These are phyloP conservation scores for Eucalyptus albens DNA, from an alignment of 345 rosid species.

Conservation along the genomic window DNA sequence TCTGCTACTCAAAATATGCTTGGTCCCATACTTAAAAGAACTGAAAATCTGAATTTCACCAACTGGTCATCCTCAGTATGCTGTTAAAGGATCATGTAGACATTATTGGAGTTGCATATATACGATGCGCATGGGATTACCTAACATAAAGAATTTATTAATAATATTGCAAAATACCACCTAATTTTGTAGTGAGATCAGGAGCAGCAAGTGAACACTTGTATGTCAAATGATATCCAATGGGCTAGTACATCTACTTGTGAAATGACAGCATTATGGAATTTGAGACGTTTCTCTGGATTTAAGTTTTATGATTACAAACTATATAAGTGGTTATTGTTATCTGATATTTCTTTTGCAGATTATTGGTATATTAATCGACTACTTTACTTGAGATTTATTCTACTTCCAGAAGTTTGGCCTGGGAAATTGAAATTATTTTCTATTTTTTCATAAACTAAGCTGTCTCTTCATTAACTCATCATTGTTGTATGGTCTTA, in stretches of 20 bases:
- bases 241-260: not conserved
- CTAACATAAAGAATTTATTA: not conserved
- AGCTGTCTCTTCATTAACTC: not conserved
- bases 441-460: not conserved
- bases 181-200: not conserved
- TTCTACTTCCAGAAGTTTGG: not conserved
- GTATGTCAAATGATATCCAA: not conserved
- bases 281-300: not conserved
- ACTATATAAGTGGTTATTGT: not conserved
- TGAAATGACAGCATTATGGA: not conserved
- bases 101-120: not conserved
- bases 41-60: not conserved
- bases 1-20: not conserved
- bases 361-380: constrained; percentile 68
- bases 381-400: not conserved
- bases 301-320: not conserved
- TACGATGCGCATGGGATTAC: not conserved
- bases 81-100: not conserved
- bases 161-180: not conserved
- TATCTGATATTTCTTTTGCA: constrained; percentile 12
- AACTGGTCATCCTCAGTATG: not conserved
- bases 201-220: not conserved
- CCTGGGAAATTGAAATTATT: not conserved
- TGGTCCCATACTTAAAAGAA: not conserved
- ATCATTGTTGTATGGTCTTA: not conserved